These are phyloP conservation scores for Penicillium macrosclerotiorum DNA, from an alignment of 495 filamentous ascomycete genomes.

Conservation along the genomic window DNA sequence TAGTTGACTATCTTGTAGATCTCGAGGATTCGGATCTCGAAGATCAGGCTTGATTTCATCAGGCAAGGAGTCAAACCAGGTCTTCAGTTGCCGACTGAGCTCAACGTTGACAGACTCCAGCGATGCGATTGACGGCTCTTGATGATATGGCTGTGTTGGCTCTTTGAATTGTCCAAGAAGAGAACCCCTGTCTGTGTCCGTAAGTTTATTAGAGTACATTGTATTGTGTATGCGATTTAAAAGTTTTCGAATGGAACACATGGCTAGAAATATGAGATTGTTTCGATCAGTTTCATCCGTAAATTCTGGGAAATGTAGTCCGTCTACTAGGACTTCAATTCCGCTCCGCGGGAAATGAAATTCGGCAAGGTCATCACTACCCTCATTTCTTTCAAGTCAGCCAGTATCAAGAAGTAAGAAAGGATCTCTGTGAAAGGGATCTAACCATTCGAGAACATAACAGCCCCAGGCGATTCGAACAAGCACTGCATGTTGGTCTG, in stretches of 20 bases:
- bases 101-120: constrained; percentile 15
- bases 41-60: constrained; percentile 12
- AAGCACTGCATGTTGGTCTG: constrained; percentile 2
- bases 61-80: constrained; percentile 15
- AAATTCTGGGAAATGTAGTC: constrained; percentile 12
- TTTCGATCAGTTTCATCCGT: constrained; percentile 2
- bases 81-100: constrained; percentile 14
- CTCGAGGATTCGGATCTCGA: background rate
- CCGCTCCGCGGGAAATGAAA: constrained; percentile 20
- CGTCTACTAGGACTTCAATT: constrained; percentile 16
- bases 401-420: background rate
- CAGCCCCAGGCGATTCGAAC: constrained; percentile 20
- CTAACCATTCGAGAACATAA: constrained; percentile 21
- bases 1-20: constrained; percentile 15
- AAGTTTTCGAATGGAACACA: constrained; percentile 21
- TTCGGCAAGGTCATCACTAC: constrained; percentile 20
- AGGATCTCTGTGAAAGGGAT: too few relatives aligned
- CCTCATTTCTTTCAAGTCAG: too few relatives aligned
- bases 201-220: constrained; percentile 11
- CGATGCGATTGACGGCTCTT: constrained; percentile 11
- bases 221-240: constrained; percentile 19
- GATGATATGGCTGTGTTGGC: background rate
- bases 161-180: too few relatives aligned
- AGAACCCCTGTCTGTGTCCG: too few relatives aligned
- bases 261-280: constrained; percentile 16